A percentile compares a stretch with the other conserved stretches of the same genome.
These are phyloP conservation scores for Malassezia nana DNA, from an alignment of 1,284 basidiomycete species.

Conservation along the genomic window DNA sequence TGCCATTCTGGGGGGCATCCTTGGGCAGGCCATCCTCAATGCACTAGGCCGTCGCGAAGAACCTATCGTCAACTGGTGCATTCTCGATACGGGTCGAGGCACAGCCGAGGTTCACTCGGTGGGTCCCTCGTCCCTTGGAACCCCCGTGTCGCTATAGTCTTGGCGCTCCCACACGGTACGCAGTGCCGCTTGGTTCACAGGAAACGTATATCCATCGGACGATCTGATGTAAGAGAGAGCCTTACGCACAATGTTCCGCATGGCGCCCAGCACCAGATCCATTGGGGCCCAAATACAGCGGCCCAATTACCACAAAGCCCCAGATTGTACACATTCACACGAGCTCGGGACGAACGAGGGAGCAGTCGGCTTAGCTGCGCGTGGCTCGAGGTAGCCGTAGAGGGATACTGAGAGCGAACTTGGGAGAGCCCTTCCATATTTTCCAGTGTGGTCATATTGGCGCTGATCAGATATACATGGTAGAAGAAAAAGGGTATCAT, in stretches of 20 bases:
- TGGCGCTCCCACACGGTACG: not conserved
- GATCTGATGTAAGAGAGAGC: not conserved
- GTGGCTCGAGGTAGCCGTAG: not conserved
- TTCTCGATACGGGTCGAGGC: conserved; percentile 60
- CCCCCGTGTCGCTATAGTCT: not conserved
- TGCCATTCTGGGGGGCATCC: conserved; percentile 81
- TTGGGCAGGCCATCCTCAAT: conserved; percentile 90
- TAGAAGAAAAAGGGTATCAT: conserved; percentile 37
- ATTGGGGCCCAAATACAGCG: conserved; percentile 17
- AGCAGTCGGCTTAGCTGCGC: not conserved
- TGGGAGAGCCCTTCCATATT: conserved; percentile 42
- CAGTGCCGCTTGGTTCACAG: conserved; percentile 1
- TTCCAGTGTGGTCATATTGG: conserved; percentile 49
- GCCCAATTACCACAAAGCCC: conserved; percentile 21
- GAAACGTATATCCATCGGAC: conserved; percentile 4
- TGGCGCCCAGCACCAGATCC: conserved; percentile 32
- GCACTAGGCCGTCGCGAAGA: conserved; percentile 76
- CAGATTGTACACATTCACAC: conserved; percentile 43
- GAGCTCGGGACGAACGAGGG: conserved; percentile 1
- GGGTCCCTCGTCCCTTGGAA: not conserved
- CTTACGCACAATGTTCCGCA: conserved; percentile 22
- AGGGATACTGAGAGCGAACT: not conserved
- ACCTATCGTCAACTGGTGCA: conserved; percentile 82
- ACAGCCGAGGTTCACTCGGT: conserved; percentile 8
- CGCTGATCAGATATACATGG: conserved; percentile 44